These are phyloP conservation scores for Pythium phragmiticola DNA, from an alignment of 352 stramenopile genomes.

Conservation along the genomic window DNA sequence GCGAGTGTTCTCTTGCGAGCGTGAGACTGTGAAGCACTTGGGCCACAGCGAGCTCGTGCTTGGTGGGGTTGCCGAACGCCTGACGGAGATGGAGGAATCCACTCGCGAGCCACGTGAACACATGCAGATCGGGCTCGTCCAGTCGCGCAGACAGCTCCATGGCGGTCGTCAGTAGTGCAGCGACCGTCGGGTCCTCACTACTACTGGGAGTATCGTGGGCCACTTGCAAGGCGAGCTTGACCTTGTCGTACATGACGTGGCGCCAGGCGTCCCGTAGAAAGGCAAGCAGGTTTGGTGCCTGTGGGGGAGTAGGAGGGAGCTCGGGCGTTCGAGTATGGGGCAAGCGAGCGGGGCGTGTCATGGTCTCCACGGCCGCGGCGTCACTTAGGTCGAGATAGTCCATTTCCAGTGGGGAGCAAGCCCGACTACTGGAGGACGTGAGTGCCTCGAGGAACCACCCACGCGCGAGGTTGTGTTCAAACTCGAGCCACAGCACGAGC, in stretches of 20 bases:
- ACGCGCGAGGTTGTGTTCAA: conserved; percentile 51
- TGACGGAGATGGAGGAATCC: conserved; percentile 42
- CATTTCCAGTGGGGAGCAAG: conserved; percentile 28
- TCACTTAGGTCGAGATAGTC: conserved; percentile 41
- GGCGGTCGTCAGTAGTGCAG: conserved; percentile 37
- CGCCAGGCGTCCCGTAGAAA: conserved; percentile 41
- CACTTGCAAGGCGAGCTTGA: conserved; percentile 44
- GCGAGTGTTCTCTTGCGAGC: conserved; percentile 35
- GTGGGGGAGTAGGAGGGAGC: background rate
- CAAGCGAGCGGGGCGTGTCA: background rate
- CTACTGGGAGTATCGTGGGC: conserved; percentile 28
- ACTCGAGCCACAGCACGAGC: conserved; percentile 40
- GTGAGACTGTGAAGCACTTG: conserved; percentile 38
- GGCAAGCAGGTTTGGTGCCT: background rate
- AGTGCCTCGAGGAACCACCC: conserved; percentile 47
- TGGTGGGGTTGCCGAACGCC: background rate
- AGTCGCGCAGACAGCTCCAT: conserved; percentile 39
- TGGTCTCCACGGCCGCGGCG: background rate
- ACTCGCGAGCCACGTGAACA: conserved; percentile 46
- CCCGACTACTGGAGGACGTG: conserved; percentile 13
- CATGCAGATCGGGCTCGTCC: conserved; percentile 44
- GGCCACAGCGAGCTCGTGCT: conserved; percentile 26
- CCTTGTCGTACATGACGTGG: conserved; percentile 36
- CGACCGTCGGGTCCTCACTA: conserved; percentile 25
- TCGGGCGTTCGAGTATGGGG: background rate